Evolutionary conservation across 2,329 filamentous ascomycete species (phyloP).

Genomic region (Zymoseptoria ardabiliae): DNA sequence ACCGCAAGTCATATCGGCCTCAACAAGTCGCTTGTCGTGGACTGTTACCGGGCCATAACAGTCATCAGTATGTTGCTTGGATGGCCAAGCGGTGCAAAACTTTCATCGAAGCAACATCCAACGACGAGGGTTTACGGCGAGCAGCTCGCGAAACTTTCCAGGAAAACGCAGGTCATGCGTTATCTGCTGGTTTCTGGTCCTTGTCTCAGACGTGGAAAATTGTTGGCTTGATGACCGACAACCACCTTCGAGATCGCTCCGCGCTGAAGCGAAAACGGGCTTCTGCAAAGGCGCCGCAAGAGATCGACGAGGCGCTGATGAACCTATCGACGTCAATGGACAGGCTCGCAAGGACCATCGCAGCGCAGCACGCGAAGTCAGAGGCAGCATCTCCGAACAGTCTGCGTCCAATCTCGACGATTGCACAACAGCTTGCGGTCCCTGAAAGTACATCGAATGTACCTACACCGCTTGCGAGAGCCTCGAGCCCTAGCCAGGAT

Average conservation of each 20-base stretch:
- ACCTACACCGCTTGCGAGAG: constrained; percentile 46
- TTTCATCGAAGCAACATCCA: constrained; percentile 2
- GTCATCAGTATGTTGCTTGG: constrained; percentile 10
- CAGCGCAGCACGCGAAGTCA: constrained; percentile 15
- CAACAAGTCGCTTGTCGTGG: constrained; percentile 23
- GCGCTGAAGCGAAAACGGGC: constrained; percentile 7
- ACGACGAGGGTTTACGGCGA: constrained; percentile 8
- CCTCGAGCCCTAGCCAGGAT: constrained; percentile 19
- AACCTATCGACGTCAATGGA: constrained; percentile 9
- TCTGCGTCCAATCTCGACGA: constrained; percentile 15
- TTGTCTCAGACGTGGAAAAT: constrained; percentile 55
- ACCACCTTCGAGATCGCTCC: constrained; percentile 39
- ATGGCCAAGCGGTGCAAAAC: constrained; percentile 10
- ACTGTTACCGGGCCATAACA: constrained; percentile 15
- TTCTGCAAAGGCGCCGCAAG: constrained; percentile 3
- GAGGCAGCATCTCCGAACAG: constrained; percentile 11
- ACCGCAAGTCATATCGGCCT: constrained; percentile 23
- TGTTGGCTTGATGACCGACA: constrained; percentile 43
- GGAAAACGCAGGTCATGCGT: constrained; percentile 9
- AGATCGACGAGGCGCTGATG: not conserved
- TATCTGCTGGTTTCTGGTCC: constrained; percentile 35
- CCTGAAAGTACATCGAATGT: constrained; percentile 45
- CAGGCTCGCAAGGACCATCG: constrained; percentile 11
- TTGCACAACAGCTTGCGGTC: constrained; percentile 18
- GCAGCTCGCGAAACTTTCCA: constrained; percentile 14